Evolutionary conservation across 2,329 filamentous ascomycete genomes (phyloP).

Genomic region (Monosporascus sp.): DNA sequence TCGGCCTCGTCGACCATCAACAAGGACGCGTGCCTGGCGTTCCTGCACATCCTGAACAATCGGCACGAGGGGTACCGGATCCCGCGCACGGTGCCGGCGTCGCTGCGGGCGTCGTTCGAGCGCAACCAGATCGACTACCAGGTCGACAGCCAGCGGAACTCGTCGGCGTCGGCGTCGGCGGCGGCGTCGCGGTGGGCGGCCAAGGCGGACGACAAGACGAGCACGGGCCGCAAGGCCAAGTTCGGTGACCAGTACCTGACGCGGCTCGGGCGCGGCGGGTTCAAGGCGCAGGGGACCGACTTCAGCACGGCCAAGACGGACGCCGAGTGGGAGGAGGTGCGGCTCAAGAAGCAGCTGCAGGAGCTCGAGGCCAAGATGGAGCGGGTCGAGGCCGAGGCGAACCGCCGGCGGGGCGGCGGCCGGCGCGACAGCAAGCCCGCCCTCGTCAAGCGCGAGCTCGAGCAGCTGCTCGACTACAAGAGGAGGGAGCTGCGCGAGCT

Average conservation of each 20-base stretch:
- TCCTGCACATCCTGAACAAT: slow-evolving; percentile 94
- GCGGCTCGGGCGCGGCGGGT: slow-evolving; percentile 76
- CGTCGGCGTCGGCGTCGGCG: slow-evolving; percentile 54
- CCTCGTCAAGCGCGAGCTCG: slow-evolving; percentile 87
- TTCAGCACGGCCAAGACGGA: slow-evolving; percentile 81
- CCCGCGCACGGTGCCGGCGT: slow-evolving; percentile 83
- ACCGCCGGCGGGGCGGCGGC: slow-evolving; percentile 49
- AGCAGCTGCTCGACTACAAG: slow-evolving; percentile 95
- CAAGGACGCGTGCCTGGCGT: slow-evolving; percentile 90
- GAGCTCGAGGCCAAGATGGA: slow-evolving; percentile 86
- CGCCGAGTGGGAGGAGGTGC: slow-evolving; percentile 90
- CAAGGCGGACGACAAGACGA: slow-evolving; percentile 71
- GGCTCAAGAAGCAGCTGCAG: slow-evolving; percentile 83
- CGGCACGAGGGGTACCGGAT: slow-evolving; percentile 93
- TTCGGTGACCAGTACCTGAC: slow-evolving; percentile 97
- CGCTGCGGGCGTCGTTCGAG: slow-evolving; percentile 87
- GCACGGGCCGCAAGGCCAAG: slow-evolving; percentile 87
- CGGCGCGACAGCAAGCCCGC: slow-evolving; percentile 77
- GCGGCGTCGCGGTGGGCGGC: slow-evolving; percentile 73
- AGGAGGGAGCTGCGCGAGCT: slow-evolving; percentile 68
- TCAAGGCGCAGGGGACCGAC: slow-evolving; percentile 81
- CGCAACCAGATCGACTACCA: slow-evolving; percentile 97
- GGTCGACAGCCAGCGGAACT: slow-evolving; percentile 64
- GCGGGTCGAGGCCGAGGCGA: slow-evolving; percentile 69
- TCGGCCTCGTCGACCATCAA: slow-evolving; percentile 76